Percentiles rank a stretch among this genome's conserved stretches.
These are phyloP conservation scores for Colletotrichum zoysiae DNA, from an alignment of 2,329 filamentous ascomycete species.

Conservation along the genomic window DNA sequence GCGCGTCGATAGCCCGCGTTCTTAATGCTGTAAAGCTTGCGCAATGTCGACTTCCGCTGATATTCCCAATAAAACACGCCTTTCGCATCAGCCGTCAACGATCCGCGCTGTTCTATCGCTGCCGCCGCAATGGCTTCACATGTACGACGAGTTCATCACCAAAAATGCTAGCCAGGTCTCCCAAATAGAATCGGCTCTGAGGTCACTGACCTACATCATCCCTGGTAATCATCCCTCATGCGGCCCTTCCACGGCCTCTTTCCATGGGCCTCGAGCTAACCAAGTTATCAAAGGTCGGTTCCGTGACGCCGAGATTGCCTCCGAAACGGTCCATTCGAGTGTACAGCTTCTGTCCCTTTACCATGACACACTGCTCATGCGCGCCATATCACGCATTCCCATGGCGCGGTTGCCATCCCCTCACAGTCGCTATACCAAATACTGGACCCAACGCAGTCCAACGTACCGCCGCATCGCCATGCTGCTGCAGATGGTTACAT, in stretches of 20 bases:
- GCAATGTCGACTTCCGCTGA: slow-evolving; percentile 41
- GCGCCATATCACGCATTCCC: slow-evolving; percentile 69
- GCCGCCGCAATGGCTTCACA: slow-evolving; percentile 74
- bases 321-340: slow-evolving; percentile 89
- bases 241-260: background rate
- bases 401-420: slow-evolving; percentile 66
- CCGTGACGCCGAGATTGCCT: slow-evolving; percentile 93
- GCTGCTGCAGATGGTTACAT: slow-evolving; percentile 89
- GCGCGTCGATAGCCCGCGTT: slow-evolving; percentile 3
- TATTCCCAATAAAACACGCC: slow-evolving; percentile 38
- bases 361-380: slow-evolving; percentile 87
- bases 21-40: slow-evolving; percentile 16
- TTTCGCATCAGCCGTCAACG: slow-evolving; percentile 33
- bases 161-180: slow-evolving; percentile 95
- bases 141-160: slow-evolving; percentile 91
- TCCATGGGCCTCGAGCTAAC: slow-evolving; percentile 5
- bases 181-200: slow-evolving; percentile 92
- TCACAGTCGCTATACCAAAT: slow-evolving; percentile 75
- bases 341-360: slow-evolving; percentile 93
- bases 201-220: slow-evolving; percentile 95
- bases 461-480: slow-evolving; percentile 86
- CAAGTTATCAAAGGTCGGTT: slow-evolving; percentile 73
- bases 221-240: slow-evolving; percentile 68
- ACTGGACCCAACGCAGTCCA: slow-evolving; percentile 72
- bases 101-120: slow-evolving; percentile 60